phyloP scores from a whole-genome alignment of 768 basidiomycete species.

The Dentipellis sp. region DNA sequence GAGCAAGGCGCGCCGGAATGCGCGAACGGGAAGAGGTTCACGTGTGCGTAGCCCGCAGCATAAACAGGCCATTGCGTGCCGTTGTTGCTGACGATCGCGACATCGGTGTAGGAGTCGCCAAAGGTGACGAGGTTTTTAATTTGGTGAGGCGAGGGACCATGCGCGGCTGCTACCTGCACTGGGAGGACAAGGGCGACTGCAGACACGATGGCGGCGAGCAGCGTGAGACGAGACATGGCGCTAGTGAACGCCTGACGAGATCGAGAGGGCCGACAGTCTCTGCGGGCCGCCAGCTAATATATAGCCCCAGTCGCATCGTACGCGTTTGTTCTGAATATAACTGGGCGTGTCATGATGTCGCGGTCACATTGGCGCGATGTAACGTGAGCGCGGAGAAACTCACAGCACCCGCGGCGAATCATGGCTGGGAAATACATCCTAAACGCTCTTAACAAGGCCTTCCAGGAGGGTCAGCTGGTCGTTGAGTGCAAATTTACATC shows the following conservation, averaged over 20 bases:
- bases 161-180: background rate
- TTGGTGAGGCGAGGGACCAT: background rate
- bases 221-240: background rate
- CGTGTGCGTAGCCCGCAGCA: conserved; percentile 43
- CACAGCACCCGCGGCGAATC: too few relatives aligned
- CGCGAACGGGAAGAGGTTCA: conserved; percentile 49
- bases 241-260: background rate
- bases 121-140: conserved; percentile 43
- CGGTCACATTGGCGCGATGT: too few relatives aligned
- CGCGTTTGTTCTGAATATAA: too few relatives aligned
- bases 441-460: too few relatives aligned
- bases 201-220: background rate
- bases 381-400: too few relatives aligned
- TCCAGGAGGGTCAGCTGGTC: too few relatives aligned
- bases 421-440: too few relatives aligned
- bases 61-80: conserved; percentile 55
- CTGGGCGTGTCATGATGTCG: too few relatives aligned
- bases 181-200: too few relatives aligned
- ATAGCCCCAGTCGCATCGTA: background rate
- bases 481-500: too few relatives aligned
- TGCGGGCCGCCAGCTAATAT: background rate
- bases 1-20: conserved; percentile 58
- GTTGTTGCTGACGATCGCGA: conserved; percentile 27
- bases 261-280: background rate
- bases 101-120: conserved; percentile 58